These are phyloP conservation scores for Hygrophoropsis aurantiaca DNA, from an alignment of 768 basidiomycete genomes.

Conservation along the genomic window DNA sequence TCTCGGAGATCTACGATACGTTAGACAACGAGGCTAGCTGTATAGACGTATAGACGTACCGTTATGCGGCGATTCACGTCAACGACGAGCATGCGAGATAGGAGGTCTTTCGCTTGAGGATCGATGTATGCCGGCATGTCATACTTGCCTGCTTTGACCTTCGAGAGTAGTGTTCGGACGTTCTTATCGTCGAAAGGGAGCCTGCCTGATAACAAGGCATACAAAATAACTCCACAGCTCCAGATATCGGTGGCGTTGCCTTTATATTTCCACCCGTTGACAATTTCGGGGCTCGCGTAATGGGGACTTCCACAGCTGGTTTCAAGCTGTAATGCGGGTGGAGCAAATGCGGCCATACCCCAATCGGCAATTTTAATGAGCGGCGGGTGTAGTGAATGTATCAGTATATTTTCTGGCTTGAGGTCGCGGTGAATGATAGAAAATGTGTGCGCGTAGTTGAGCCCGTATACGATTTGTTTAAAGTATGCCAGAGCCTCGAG, in stretches of 20 bases:
- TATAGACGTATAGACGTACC: constrained; percentile 43
- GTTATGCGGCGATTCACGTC: constrained; percentile 79
- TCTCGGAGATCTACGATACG: constrained; percentile 72
- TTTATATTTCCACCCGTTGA: constrained; percentile 84
- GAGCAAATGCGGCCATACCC: constrained; percentile 97
- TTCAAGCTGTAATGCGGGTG: constrained; percentile 80
- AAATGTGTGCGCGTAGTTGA: constrained; percentile 96
- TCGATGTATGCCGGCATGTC: constrained; percentile 81
- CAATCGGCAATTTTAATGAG: constrained; percentile 97
- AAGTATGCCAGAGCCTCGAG: constrained; percentile 88
- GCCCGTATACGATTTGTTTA: constrained; percentile 92
- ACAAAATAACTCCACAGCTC: constrained; percentile 95
- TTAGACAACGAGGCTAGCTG: constrained; percentile 3
- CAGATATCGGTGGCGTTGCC: constrained; percentile 93
- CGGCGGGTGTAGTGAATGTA: constrained; percentile 77
- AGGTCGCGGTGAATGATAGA: constrained; percentile 98
- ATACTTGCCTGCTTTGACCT: constrained; percentile 86
- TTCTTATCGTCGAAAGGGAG: constrained; percentile 96
- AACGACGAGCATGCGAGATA: constrained; percentile 85
- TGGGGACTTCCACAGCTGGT: constrained; percentile 97
- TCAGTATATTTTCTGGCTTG: constrained; percentile 96
- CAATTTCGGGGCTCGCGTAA: constrained; percentile 96
- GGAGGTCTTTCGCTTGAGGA: constrained; percentile 79
- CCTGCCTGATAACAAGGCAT: constrained; percentile 83
- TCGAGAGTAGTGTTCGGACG: constrained; percentile 68